Base-by-base conservation (phyloP, 768 basidiomycete genomes). In the Cytidiella melzeri region DNA sequence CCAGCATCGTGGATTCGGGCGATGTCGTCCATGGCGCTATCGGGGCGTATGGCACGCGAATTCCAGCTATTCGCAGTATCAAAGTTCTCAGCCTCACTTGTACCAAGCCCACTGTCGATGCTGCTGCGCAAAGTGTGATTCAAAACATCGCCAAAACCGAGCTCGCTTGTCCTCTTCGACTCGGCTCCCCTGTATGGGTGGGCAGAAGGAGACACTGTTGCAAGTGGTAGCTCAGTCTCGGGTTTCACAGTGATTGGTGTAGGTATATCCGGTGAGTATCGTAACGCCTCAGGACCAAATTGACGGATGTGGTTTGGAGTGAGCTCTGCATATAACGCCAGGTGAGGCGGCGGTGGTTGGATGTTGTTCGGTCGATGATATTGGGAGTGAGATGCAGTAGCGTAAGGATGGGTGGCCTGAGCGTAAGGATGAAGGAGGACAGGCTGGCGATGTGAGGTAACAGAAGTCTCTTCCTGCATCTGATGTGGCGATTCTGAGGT, bases 71-170 rank as follows among this genome's bases (percentile, higher is more conserved):
- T 45, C 44, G 45, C 49, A 21, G 7, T 51, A n/a, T 28, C 43
- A 43, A 40, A 36, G 24, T 43, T 27, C 21, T 42, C 49, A 27
- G 47, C 41, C 44, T 77, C 77, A 53, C 73, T 76, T 5, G 70
- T 72, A 21, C 73, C 76, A 23, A 75, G 55, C 5, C 74, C 79
- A 42, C 75, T 77, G 49, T 77, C 75, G 2, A 53, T 52, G 46
- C 66, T 69, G 13, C 48, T 41, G 54, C 62, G 54, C 67, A 50
- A 74, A 67, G 59, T 64, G 56, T 76, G 75, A 2, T 73, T 75
- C 28, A 89, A 69, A 15, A 80, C 78, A 52, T 86, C 83, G 7
- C 77, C 83, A 6, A 87, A 73, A 10, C 79, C 81, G 36, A 80
- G 76, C 21, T 64, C 62, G 47, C 62, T 64, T 30, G 43, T 66